Evolutionary conservation across 345 rosid species (phyloP), one percentile per base, ranked within the genome.

Genomic region (Euphorbia peplus): DNA sequence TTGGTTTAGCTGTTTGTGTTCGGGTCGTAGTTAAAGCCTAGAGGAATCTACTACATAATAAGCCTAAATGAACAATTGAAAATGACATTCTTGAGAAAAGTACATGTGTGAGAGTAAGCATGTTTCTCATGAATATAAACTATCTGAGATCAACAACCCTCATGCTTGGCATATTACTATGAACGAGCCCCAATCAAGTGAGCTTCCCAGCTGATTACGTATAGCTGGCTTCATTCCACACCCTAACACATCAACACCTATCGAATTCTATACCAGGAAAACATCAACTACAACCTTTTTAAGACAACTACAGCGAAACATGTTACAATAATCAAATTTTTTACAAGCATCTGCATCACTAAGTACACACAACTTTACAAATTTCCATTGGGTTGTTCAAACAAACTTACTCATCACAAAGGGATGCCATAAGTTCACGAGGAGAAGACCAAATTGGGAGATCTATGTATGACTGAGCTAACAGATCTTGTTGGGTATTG

Each of bases 371-470:
- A 14, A 26, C 59, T 39, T 68, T 42, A 41, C 48, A 53, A 10
- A 28, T 42, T 66, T 16, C 42, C 30, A 35, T 32, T 47, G 26
- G 60, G 50, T 16, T 67, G 19, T 7, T 5, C 52, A 60, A 64
- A 21, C 37, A 42, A 61, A 71, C 41, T 50, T 58, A 68, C 42
- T 63, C 73, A 7, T 74, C 73, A 8, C 78, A 86, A 50, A 93
- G 88, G 0, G 88, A 79, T n/a, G 81, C 79, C 95, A 91, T 82
- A 19, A 93, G 85, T 63, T 81, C 83, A 5, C 35, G 75, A 0
- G 96, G 95, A 2, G 96, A 88, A 51, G 81, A 78, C 98, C 97
- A 93, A n/a, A 93, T 68, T 1, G 83, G 84, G 72, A 89, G 88
- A 76, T 85, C 80, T 7, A 85, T 66, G 30, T 81, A 78, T 0